Percentiles rank a stretch among this genome's conserved stretches.
Conservation (phyloP, 1,139 yeast genomes). For the Saccharomycopsis hybrid region DNA sequence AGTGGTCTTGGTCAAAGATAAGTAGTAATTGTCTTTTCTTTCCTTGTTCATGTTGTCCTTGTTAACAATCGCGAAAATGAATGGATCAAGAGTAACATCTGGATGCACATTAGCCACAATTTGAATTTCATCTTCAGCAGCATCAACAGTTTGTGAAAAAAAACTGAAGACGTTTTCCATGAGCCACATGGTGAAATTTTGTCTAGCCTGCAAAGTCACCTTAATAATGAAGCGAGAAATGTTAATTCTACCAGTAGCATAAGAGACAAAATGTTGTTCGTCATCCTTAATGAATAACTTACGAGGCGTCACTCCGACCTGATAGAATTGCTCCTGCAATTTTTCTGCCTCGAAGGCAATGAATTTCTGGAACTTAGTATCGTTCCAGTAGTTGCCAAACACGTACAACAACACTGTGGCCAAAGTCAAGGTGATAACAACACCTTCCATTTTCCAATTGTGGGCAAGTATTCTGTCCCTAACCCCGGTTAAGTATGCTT, state of each 20-base stretch:
- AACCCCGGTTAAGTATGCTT: slow-evolving; percentile 13
- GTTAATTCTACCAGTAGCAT: slow-evolving; percentile 85
- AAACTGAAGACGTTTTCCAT: slow-evolving; percentile 52
- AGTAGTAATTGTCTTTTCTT: slow-evolving; percentile 71
- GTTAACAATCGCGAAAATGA: slow-evolving; percentile 78
- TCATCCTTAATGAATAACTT: slow-evolving; percentile 58
- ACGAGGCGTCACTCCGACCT: slow-evolving; percentile 59
- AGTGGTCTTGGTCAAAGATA: slow-evolving; percentile 77
- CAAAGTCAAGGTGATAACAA: slow-evolving; percentile 46
- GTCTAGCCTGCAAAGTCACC: slow-evolving; percentile 70
- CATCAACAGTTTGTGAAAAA: slow-evolving; percentile 37
- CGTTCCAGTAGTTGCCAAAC: slow-evolving; percentile 56
- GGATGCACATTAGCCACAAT: slow-evolving; percentile 56
- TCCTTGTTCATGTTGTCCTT: slow-evolving; percentile 74
- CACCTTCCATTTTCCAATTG: slow-evolving; percentile 72
- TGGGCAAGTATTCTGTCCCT: slow-evolving; percentile 32
- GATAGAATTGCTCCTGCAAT: slow-evolving; percentile 66
- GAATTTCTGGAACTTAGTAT: slow-evolving; percentile 45
- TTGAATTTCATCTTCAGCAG: slow-evolving; percentile 57
- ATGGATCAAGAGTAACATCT: slow-evolving; percentile 47
- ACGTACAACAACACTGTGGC: slow-evolving; percentile 40
- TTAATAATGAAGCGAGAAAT: slow-evolving; percentile 57
- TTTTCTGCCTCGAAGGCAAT: slow-evolving; percentile 40
- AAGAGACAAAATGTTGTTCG: slow-evolving; percentile 63
- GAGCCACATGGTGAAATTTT: slow-evolving; percentile 62